These are phyloP conservation scores for Tulasnella sp. DNA, from an alignment of 768 basidiomycete species.

Conservation along the genomic window DNA sequence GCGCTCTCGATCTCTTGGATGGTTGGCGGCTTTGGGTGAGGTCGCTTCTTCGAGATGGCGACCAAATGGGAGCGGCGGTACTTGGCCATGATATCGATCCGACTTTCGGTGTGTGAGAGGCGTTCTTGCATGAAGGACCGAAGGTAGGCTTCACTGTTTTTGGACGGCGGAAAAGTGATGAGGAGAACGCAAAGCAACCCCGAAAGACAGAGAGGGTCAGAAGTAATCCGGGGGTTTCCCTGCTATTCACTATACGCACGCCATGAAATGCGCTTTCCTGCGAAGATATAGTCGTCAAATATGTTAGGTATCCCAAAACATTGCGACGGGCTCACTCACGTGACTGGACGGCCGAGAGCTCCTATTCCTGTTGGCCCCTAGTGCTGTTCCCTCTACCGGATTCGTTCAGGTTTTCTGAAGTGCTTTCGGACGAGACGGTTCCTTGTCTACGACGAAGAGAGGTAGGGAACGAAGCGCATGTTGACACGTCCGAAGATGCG, in stretches of 20 bases:
- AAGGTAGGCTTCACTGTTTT: constrained; percentile 81
- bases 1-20: constrained; percentile 85
- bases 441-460: background rate
- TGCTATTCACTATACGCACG: constrained; percentile 40
- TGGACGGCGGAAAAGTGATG: constrained; percentile 88
- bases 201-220: background rate
- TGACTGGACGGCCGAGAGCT: background rate
- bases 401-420: background rate
- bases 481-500: constrained; percentile 6
- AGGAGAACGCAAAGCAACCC: constrained; percentile 77
- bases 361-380: background rate
- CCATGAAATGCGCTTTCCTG: constrained; percentile 78
- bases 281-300: background rate
- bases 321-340: too few relatives aligned
- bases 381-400: background rate
- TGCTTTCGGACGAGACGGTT: background rate
- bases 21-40: constrained; percentile 71
- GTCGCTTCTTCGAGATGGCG: constrained; percentile 70
- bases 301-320: constrained; percentile 45
- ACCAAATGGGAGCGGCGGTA: constrained; percentile 72
- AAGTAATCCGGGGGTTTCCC: background rate
- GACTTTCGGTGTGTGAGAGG: constrained; percentile 53
- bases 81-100: constrained; percentile 83
- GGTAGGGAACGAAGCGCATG: background rate
- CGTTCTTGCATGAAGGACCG: constrained; percentile 67